Evolutionary conservation across 345 rosid species (phyloP).

Genomic region (Linum trigynum): DNA sequence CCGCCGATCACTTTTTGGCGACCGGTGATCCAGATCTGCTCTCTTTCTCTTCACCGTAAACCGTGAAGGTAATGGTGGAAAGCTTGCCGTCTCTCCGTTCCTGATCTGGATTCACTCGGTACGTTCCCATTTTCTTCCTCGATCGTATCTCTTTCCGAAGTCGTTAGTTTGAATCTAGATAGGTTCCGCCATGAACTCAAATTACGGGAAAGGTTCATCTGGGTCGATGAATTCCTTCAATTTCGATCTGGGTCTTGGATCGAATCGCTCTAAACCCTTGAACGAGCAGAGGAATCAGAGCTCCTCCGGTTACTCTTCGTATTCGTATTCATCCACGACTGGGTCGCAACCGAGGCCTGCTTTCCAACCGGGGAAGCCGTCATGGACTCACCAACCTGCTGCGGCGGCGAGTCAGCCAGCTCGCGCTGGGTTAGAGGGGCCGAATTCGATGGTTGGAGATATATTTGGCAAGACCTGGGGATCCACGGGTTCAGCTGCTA

Average conservation of each 20-base stretch:
- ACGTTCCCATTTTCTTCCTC: not conserved
- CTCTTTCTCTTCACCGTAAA: not conserved
- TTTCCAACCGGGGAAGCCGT: conserved; percentile 67
- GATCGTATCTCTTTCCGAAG: no score
- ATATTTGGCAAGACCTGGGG: conserved; percentile 84
- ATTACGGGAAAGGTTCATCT: conserved; percentile 50
- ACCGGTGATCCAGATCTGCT: not conserved
- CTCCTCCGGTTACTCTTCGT: conserved; percentile 37
- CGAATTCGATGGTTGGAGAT: conserved; percentile 82
- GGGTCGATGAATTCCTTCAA: conserved; percentile 42
- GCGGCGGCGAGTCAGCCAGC: conserved; percentile 29
- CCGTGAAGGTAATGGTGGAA: not conserved
- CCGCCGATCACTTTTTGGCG: not conserved
- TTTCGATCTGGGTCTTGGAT: conserved; percentile 69
- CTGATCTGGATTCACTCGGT: not conserved
- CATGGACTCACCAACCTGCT: conserved; percentile 79
- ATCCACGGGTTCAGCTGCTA: conserved; percentile 23
- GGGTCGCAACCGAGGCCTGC: conserved; percentile 53
- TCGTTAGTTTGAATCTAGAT: not conserved
- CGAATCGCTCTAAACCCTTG: conserved; percentile 49
- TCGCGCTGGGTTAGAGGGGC: conserved; percentile 33
- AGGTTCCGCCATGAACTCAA: conserved; percentile 39
- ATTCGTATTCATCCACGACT: conserved; percentile 34
- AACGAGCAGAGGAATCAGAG: conserved; percentile 61
- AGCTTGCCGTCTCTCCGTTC: not conserved